Evolutionary conservation across 306 rosid genomes (phyloP).

Genomic region (Luffa acutangula): DNA sequence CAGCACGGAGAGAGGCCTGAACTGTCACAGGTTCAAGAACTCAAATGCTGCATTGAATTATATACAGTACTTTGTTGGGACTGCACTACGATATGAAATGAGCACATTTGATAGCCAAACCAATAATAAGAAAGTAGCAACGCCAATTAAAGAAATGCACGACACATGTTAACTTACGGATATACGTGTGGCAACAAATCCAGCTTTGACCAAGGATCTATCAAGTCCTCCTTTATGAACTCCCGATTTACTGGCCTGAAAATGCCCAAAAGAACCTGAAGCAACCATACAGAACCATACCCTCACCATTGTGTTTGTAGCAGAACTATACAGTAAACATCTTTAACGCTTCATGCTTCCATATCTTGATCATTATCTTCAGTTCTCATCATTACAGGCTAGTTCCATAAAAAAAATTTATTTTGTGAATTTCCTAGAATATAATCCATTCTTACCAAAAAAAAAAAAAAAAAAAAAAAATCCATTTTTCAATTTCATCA

Average conservation of each 20-base stretch:
- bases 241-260: conserved; percentile 91
- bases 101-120: background rate
- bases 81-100: background rate
- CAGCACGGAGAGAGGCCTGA: background rate
- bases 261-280: conserved; percentile 93
- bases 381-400: background rate
- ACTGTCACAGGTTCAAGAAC: background rate
- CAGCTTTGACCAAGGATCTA: conserved; percentile 82
- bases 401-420: background rate
- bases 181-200: conserved; percentile 91
- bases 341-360: background rate
- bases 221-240: conserved; percentile 82
- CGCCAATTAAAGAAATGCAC: background rate
- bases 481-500: background rate
- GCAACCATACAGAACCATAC: conserved; percentile 17
- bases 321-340: background rate
- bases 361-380: background rate
- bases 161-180: conserved; percentile 42
- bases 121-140: background rate
- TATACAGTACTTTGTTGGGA: background rate
- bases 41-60: background rate
- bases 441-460: background rate
- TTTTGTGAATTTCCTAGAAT: background rate
- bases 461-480: too few relatives aligned
- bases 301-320: background rate